These are phyloP conservation scores for Pleomassaria siparia DNA, from an alignment of 2,329 filamentous ascomycete genomes.

Conservation along the genomic window DNA sequence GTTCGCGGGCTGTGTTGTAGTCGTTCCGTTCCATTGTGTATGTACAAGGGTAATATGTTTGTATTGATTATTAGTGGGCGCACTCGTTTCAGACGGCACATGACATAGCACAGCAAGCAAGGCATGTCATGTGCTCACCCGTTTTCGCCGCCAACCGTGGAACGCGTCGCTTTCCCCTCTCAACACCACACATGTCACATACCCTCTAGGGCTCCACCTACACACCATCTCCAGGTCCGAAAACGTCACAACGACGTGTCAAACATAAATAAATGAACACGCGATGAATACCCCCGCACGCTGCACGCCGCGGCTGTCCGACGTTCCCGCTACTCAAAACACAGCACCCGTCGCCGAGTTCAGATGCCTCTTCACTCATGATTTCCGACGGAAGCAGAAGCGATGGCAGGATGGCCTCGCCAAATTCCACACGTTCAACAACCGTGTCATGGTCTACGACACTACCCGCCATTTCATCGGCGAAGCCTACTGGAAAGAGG, in stretches of 20 bases:
- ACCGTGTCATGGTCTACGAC: conserved; percentile 87
- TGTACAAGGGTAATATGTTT: too few species aligned
- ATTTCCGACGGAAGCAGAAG: conserved; percentile 83
- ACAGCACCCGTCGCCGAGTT: conserved; percentile 79
- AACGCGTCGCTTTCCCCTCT: not conserved
- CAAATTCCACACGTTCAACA: conserved; percentile 89
- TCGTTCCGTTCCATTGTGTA: too few species aligned
- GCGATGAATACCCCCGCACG: conserved; percentile 31
- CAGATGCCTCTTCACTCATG: conserved; percentile 83
- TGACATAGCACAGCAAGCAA: not conserved
- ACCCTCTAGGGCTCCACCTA: too few species aligned
- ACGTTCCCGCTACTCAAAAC: conserved; percentile 57
- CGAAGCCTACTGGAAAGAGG: conserved; percentile 77
- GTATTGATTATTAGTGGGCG: too few species aligned
- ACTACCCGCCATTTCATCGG: conserved; percentile 77
- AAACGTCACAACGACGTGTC: conserved; percentile 12
- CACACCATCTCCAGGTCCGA: conserved; percentile 9
- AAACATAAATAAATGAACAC: not conserved
- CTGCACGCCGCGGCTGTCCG: conserved; percentile 24
- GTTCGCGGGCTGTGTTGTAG: not conserved
- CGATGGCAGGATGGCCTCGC: conserved; percentile 91
- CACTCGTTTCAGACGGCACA: too few species aligned
- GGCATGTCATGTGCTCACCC: conserved; percentile 4
- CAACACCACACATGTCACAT: conserved; percentile 1
- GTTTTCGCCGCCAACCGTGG: not conserved